Conservation (phyloP, 768 basidiomycete species). For the Leccinum broughii region DNA sequence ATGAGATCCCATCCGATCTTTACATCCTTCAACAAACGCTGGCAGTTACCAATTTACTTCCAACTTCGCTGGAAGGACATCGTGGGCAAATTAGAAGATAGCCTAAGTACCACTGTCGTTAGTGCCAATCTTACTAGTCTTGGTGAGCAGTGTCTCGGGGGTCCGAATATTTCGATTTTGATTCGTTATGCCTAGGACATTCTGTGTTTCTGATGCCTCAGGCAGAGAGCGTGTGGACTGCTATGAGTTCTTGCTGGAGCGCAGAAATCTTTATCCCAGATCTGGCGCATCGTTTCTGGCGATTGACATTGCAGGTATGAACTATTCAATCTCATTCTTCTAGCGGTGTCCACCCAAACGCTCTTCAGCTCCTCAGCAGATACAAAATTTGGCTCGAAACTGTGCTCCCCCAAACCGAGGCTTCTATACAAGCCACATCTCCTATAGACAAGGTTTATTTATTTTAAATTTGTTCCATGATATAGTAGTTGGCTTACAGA, state of each 20-base stretch:
- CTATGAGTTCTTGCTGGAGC: conserved; percentile 83
- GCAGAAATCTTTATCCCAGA: conserved; percentile 83
- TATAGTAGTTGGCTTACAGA: conserved; percentile 3
- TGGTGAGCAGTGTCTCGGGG: conserved; percentile 36
- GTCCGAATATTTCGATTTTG: background rate
- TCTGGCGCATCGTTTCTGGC: conserved; percentile 86
- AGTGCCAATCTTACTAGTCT: conserved; percentile 37
- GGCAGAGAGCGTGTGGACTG: conserved; percentile 66
- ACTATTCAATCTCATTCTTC: conserved; percentile 1
- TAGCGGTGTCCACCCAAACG: conserved; percentile 5
- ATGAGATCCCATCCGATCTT: conserved; percentile 78
- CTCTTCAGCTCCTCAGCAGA: conserved; percentile 69
- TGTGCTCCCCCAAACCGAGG: conserved; percentile 46
- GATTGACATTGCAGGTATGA: conserved; percentile 80
- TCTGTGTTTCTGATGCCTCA: conserved; percentile 59
- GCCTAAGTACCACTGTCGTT: conserved; percentile 46
- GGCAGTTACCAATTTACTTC: conserved; percentile 97
- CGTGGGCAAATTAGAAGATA: conserved; percentile 71
- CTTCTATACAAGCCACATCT: conserved; percentile 34
- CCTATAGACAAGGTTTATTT: conserved; percentile 36
- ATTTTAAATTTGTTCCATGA: background rate
- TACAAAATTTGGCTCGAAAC: conserved; percentile 78
- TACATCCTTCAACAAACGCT: conserved; percentile 73
- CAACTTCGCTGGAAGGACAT: conserved; percentile 98
- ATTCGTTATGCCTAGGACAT: conserved; percentile 16